Base-by-base conservation (phyloP, 169 alveolate genomes). In the Eimeria acervulina region DNA sequence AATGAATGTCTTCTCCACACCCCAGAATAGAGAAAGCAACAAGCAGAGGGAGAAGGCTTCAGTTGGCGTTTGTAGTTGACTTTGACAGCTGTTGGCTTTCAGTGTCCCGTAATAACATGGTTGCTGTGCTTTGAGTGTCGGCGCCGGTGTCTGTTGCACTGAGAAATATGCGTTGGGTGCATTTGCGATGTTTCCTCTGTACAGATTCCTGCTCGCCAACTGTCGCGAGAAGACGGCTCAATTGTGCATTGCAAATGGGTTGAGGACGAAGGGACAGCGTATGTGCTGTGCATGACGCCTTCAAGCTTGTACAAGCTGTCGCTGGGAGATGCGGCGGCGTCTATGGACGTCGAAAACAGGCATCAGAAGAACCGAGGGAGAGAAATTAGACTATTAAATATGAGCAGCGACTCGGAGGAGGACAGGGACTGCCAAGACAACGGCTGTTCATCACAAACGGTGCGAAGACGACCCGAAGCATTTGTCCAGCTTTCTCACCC, bases 401-500 rank as follows among this genome's bases (percentile, higher is more conserved):
- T 47, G 47, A 83, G 91, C 74, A 83, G 91, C 74, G 72, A 44
- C 66, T 83, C 91, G n/a, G 91, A 52, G 74, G 74, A 38, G 15
- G 91, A 83, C 44, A 44, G 44, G 38, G 91, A 47, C n/a, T 36
- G 26, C 26, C 81, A 28, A 44, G 81, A 23, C 36, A 68, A 28
- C 26, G 26, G 68, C 68, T 59, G n/a, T 4, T 59, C 68, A 59
- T 59, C 68, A n/a, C 68, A 59, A 59, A 21, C 68, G 68, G 83
- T 70, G 42, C 40, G 44, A 51, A 12, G 59, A 28, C 44, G 21
- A n/a, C 83, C 44, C 47, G 19, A 6, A 12, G 19, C 83, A 10
- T 0, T 28, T 13, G 76, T 5, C 76, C 36, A 8, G 40, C 28
- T 5, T 6, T 17, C 76, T 15, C 10, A 5, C 15, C 5, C 15